Evolutionary conservation across 495 filamentous ascomycete species (phyloP), one percentile per base, ranked within the genome.

Genomic region (Aspergillus taichungensis): DNA sequence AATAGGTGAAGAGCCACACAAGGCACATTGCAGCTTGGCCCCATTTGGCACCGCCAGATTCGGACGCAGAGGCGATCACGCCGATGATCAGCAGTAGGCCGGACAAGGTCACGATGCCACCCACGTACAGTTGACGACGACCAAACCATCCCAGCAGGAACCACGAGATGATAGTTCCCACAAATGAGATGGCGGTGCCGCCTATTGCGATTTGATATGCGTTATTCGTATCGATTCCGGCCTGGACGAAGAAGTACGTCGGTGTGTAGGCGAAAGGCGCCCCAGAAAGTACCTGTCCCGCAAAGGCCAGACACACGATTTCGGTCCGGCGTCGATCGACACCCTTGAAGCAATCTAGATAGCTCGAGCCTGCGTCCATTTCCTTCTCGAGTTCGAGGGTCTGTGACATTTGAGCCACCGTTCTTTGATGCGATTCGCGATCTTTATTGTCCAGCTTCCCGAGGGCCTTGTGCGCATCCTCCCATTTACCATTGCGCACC

Each of bases 241-340:
- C 85, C 46, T 83, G 79, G 34, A 75, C 67, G 42, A 85, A 75
- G 71, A 88, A 88, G 55, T 87, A 80, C 13, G 79, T 83, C 1
- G 79, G 79, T 51, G 83, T 83, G 47, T 82, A 82, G 34, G 75
- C 80, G 56, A 90, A 86, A 4, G 77, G 73, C 49, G 79, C 80
- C 34, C 85, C 85, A 37, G 76, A 76, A 6, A 88, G 59, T 34
- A 83, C 83, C 60, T 90, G 85, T 35, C 86, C 85, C 5, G 77
- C 75, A 74, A 85, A 89, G 29, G 75, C 66, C 63, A 81, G 69
- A 52, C 77, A 81, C 42, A 78, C 75, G 49, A 86, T 83, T 64
- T 84, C 81, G 1, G 85, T 90, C 13, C 85, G 79, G 29, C 82
- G 75, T 30, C 75, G 64, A 45, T 89, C 77, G 6, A 75, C 72